Evolutionary conservation across 371 early-diverging fungal species (phyloP).

Genomic region (Mucor lusitanicus): DNA sequence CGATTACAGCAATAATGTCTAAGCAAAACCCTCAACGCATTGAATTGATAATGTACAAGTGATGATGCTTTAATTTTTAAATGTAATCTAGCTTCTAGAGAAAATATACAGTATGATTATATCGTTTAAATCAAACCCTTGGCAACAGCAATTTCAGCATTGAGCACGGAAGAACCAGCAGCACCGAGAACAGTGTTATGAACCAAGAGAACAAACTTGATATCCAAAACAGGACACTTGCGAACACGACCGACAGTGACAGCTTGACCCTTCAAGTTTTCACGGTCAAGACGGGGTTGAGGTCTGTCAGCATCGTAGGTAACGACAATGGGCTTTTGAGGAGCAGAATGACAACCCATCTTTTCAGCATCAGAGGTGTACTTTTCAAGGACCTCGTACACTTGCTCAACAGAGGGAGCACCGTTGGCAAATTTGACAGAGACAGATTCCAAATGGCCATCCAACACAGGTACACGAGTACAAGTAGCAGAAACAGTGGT

Average conservation of each 20-base stretch:
- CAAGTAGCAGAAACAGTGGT: slow-evolving; percentile 90
- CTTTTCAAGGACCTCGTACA: slow-evolving; percentile 66
- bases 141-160: slow-evolving; percentile 92
- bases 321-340: slow-evolving; percentile 78
- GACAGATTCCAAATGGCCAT: slow-evolving; percentile 93
- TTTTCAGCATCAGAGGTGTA: slow-evolving; percentile 80
- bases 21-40: neutral
- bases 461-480: slow-evolving; percentile 94
- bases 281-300: slow-evolving; percentile 93
- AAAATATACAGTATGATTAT: neutral
- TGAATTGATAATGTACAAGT: neutral
- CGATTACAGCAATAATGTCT: too few relatives aligned
- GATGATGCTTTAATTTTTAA: neutral
- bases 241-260: slow-evolving; percentile 92
- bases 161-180: slow-evolving; percentile 92
- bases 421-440: slow-evolving; percentile 79
- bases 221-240: slow-evolving; percentile 80
- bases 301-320: slow-evolving; percentile 81
- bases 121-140: slow-evolving; percentile 64
- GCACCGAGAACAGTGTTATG: slow-evolving; percentile 98
- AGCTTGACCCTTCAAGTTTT: slow-evolving; percentile 81
- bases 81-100: neutral
- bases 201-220: slow-evolving; percentile 86
- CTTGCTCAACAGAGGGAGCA: slow-evolving; percentile 64
- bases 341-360: slow-evolving; percentile 79